phyloP scores from a whole-genome alignment of 2,329 filamentous ascomycete species.

The Colletotrichum lupini region DNA sequence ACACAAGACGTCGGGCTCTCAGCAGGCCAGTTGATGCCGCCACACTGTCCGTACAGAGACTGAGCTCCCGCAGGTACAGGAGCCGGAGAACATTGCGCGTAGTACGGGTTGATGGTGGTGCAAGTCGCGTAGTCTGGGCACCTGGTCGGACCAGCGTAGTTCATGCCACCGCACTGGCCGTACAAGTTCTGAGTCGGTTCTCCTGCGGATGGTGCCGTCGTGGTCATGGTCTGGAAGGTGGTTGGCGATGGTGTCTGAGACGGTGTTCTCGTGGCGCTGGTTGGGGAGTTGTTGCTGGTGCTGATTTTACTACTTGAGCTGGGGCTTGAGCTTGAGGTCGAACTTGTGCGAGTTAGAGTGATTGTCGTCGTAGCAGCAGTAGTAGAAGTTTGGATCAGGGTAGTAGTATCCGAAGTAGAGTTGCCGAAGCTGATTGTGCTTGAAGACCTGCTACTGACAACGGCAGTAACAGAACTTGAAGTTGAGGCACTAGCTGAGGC shows the following conservation, averaged over 20 bases:
- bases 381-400: background rate
- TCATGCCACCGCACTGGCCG: slow-evolving; percentile 18
- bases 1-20: slow-evolving; percentile 13
- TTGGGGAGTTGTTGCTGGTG: background rate
- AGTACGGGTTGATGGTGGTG: slow-evolving; percentile 10
- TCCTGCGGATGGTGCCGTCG: background rate
- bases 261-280: background rate
- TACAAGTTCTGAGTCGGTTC: slow-evolving; percentile 11
- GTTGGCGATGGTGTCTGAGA: background rate
- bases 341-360: background rate
- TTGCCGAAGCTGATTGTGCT: background rate
- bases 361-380: background rate
- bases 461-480: background rate
- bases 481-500: no score
- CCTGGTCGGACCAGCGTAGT: slow-evolving; percentile 12
- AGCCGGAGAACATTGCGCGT: slow-evolving; percentile 18
- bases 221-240: slow-evolving; percentile 2
- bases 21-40: slow-evolving; percentile 3
- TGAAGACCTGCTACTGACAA: no score
- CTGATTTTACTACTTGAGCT: background rate
- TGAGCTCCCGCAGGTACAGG: background rate
- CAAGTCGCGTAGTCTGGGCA: slow-evolving; percentile 13
- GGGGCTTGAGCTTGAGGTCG: background rate
- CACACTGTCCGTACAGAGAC: slow-evolving; percentile 19
- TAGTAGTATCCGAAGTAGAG: background rate